Evolutionary conservation across 352 stramenopile genomes (phyloP), one percentile per base, ranked within the genome.

Genomic region (Globisporangium irregulare): DNA sequence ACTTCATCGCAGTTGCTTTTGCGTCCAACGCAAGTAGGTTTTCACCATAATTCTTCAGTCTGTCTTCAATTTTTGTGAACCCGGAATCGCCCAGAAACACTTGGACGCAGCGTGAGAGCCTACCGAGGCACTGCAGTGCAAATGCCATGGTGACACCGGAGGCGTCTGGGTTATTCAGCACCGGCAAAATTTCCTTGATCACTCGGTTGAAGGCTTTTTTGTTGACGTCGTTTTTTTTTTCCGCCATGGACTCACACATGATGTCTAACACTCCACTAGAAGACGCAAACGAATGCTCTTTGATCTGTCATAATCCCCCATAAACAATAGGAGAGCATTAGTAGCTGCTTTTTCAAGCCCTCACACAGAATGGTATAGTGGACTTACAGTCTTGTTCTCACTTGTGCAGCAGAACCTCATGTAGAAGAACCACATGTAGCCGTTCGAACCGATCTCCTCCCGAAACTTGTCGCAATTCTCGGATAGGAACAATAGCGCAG

Each of bases 201-300:
- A 95, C 80, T 46, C 80, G 85, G 54, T 93, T 90, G 50, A 93
- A 66, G 12, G 73, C 73, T 54, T 89, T 91, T 62, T 93, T 95
- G 27, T 76, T 75, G 50, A 46, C 51, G 14, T 89, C 78, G 25
- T 88, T 73, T 34, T 80, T 81, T 20, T 72, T 67, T n/a, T 69
- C 59, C 15, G 71, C 68, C 34, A 93, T 59, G 8, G 77, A 82
- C 10, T 57, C 48, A 34, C 80, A 80, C 22, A 91, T 59, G 3
- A 74, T 67, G n/a, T 70, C 43, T 25, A 95, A 73, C 2, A 90
- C 67, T 14, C 67, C 66, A 57, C 82, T 79, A 0, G 81, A 80
- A 32, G 78, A 84, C 27, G 54, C 66, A 61, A 84, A 89, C 4
- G 83, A 79, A 53, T 85, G 73, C 25, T 92, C 73, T 76, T 91